Percentiles rank a stretch among this genome's conserved stretches.
phyloP scores from a whole-genome alignment of 176 grass and related monocot genomes.

The Alopecurus myosuroides region DNA sequence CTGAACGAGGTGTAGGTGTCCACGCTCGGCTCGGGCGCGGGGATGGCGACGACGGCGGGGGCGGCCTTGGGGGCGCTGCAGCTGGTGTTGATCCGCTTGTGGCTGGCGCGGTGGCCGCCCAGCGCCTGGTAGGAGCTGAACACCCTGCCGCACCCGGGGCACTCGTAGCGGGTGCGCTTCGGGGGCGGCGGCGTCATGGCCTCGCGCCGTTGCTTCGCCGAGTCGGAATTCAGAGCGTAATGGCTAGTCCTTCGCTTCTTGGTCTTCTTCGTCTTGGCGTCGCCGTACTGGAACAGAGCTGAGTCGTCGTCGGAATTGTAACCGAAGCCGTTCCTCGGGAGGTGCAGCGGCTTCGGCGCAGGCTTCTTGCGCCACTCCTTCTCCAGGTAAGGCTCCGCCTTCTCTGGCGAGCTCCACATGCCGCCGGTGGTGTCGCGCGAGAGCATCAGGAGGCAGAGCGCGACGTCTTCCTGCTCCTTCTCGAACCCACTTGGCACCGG shows the following conservation, averaged over 20 bases:
- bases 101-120: constrained; percentile 70
- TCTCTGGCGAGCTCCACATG: constrained; percentile 12
- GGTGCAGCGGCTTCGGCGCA: neutral
- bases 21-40: constrained; percentile 29
- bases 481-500: constrained; percentile 27
- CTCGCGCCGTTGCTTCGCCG: neutral
- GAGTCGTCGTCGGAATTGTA: constrained; percentile 24
- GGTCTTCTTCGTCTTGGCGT: constrained; percentile 14
- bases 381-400: neutral
- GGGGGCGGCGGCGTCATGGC: neutral
- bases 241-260: constrained; percentile 27
- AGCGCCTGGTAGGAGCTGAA: constrained; percentile 76
- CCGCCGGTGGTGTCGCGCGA: constrained; percentile 42
- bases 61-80: constrained; percentile 27
- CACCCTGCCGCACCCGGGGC: constrained; percentile 45
- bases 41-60: neutral
- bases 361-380: neutral
- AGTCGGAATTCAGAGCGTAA: constrained; percentile 12
- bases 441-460: constrained; percentile 66
- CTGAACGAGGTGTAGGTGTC: constrained; percentile 40
- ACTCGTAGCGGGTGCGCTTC: constrained; percentile 54
- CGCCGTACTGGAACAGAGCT: constrained; percentile 12
- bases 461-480: constrained; percentile 54
- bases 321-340: constrained; percentile 10
- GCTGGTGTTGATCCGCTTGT: constrained; percentile 63